Percentiles rank a stretch among this genome's conserved stretches.
phyloP scores from a whole-genome alignment of 2,329 filamentous ascomycete species.

The Fusarium sp. region DNA sequence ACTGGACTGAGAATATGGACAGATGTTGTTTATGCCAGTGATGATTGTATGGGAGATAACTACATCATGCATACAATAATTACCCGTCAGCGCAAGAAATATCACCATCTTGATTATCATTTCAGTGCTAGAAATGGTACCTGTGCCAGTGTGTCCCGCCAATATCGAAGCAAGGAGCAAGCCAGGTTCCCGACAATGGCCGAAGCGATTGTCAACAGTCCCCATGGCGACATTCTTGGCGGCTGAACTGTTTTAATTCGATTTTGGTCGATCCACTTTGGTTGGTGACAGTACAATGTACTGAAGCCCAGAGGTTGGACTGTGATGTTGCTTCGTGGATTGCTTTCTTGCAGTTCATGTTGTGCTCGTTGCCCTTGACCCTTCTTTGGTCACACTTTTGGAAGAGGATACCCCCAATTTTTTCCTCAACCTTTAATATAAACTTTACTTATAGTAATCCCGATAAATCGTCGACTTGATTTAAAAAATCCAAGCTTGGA shows the following conservation, averaged over 20 bases:
- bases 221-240: rapidly evolving
- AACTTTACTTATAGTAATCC: background rate
- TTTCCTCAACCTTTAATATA: background rate
- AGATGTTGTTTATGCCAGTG: rapidly evolving
- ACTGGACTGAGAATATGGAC: background rate
- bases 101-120: background rate
- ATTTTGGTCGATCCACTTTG: rapidly evolving
- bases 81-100: no score
- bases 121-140: rapidly evolving
- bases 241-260: no score
- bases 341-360: background rate
- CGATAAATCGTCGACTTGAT: background rate
- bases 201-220: background rate
- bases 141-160: background rate
- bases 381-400: no score
- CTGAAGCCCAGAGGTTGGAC: background rate
- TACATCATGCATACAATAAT: background rate
- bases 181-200: rapidly evolving
- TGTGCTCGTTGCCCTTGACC: no score
- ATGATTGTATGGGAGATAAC: background rate
- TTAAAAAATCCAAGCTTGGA: no score
- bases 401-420: no score
- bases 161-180: rapidly evolving
- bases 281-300: rapidly evolving
- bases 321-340: background rate